Conservation (phyloP, 176 grass and related monocot species). For the Cenchrus purpureus region DNA sequence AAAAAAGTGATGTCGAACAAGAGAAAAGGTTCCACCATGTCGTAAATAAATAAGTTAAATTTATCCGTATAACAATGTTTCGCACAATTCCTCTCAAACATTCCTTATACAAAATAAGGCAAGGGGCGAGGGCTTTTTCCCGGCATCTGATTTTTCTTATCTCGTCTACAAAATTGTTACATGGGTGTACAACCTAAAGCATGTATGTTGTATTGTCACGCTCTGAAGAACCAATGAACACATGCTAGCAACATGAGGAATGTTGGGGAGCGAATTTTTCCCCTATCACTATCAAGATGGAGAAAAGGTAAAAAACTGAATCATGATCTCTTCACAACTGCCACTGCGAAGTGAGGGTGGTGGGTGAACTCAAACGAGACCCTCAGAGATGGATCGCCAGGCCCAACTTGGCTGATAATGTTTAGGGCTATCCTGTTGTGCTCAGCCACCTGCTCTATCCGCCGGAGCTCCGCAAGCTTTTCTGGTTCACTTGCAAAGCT, state of each 20-base stretch:
- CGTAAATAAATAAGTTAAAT: no score
- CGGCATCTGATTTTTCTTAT: slow-evolving; percentile 3
- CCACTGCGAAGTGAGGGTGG: slow-evolving; percentile 89
- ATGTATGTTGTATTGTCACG: background rate
- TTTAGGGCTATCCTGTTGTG: slow-evolving; percentile 88
- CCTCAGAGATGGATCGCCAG: slow-evolving; percentile 59
- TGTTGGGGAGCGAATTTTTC: background rate
- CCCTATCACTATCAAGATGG: background rate
- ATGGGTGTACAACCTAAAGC: slow-evolving; percentile 36
- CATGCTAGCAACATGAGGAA: background rate
- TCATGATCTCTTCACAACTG: slow-evolving; percentile 89
- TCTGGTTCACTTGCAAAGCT: slow-evolving; percentile 72
- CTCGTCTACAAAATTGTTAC: slow-evolving; percentile 59
- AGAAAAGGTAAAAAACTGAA: background rate
- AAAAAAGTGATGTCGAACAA: no score
- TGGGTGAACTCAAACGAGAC: slow-evolving; percentile 89
- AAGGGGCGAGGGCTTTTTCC: slow-evolving; percentile 3
- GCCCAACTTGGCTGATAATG: slow-evolving; percentile 81
- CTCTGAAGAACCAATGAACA: slow-evolving; percentile 32
- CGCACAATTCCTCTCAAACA: background rate
- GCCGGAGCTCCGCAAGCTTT: slow-evolving; percentile 74
- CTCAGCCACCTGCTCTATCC: slow-evolving; percentile 91
- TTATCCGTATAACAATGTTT: no score
- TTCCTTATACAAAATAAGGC: slow-evolving; percentile 30
- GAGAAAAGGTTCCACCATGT: no score